Percentiles rank a stretch among this genome's conserved stretches.
phyloP scores from a whole-genome alignment of 176 grass and related monocot genomes.

The Pharus latifolius region DNA sequence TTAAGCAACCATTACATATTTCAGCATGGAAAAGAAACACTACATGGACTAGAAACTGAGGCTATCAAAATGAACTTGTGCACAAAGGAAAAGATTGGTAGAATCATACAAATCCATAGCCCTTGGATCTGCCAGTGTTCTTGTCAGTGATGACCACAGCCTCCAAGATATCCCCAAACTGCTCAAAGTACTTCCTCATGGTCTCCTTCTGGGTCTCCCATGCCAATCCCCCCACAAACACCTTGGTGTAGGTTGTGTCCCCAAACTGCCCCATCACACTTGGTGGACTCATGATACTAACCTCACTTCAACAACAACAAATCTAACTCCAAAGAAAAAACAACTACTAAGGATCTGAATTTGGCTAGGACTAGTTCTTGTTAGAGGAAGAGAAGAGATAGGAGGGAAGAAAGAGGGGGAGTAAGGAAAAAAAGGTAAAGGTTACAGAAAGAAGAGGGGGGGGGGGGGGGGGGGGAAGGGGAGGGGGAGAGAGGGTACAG shows the following conservation, averaged over 20 bases:
- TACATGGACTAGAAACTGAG: background rate
- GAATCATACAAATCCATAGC: slow-evolving; percentile 89
- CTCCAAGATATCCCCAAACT: slow-evolving; percentile 97
- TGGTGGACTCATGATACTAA: slow-evolving; percentile 37
- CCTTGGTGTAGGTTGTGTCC: slow-evolving; percentile 96
- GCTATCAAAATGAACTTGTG: slow-evolving; percentile 1
- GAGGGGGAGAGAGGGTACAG: slow-evolving; percentile 7
- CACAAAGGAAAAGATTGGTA: background rate
- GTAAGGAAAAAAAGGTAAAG: slow-evolving; percentile 32
- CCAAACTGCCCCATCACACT: slow-evolving; percentile 82
- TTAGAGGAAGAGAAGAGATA: slow-evolving; percentile 13
- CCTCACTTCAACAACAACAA: slow-evolving; percentile 3
- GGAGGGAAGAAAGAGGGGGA: background rate
- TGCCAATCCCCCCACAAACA: slow-evolving; percentile 91
- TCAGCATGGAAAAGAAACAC: background rate
- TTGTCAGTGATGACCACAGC: slow-evolving; percentile 98
- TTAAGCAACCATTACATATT: background rate
- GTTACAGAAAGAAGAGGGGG: slow-evolving; percentile 22
- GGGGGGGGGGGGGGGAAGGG: slow-evolving; percentile 5
- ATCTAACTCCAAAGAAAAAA: slow-evolving; percentile 22
- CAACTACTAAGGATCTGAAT: slow-evolving; percentile 28
- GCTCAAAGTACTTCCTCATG: slow-evolving; percentile 96
- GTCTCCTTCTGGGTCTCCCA: slow-evolving; percentile 98
- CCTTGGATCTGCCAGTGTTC: slow-evolving; percentile 97
- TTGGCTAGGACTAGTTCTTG: slow-evolving; percentile 31